Base-by-base conservation (phyloP, 2,329 filamentous ascomycete species). In the Chrysoporthe cubensis region DNA sequence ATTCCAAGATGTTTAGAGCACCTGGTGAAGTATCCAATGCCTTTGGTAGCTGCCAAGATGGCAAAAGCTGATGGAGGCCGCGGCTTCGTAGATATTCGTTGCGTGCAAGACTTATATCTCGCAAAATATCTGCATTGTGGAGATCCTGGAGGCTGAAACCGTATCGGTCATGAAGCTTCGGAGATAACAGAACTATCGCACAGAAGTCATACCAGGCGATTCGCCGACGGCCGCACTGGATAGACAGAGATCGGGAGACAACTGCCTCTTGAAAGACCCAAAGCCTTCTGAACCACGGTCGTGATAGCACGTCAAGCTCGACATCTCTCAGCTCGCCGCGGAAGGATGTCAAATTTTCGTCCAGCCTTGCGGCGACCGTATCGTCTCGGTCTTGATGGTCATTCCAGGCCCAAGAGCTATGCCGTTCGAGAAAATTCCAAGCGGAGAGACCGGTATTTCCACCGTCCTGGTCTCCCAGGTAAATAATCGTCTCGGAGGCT, bases 181-280 rank as follows among this genome's bases (percentile, higher is more conserved):
- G 14, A 5, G 54, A 65, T 7, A 52, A 54, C 4, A 65, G 26
- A 1, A 65, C 42, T 34, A 50, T 50, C 32, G 44, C 48, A 42
- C 32, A 43, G 63, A 65, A 65, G 32, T 60, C 63, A 18, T 65
- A 50, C 63, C 63, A 65, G 13, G 63, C 7, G 43, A 65, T 65
- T 21, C 63, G 54, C n/a, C 63, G 63, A 40, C 2, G 26, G 13
- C 63, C 63, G 43, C 63, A 65, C 54, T 65, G 63, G 3, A 65
- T 40, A 21, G 54, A 60, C 8, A 65, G 8, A 18, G 1, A 26
- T 6, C 43, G 54, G 1, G 63, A 59, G 43, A 60, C n/a, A 8
- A 65, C 63, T 2, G 54, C 42, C n/a, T 65, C 63, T 18, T 65
- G 63, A 16, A 60, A 48, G 5, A 50, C 54, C 54, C 63, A 65